Evolutionary conservation across 331 rosid species (phyloP).

Genomic region (Quercus phellos): DNA sequence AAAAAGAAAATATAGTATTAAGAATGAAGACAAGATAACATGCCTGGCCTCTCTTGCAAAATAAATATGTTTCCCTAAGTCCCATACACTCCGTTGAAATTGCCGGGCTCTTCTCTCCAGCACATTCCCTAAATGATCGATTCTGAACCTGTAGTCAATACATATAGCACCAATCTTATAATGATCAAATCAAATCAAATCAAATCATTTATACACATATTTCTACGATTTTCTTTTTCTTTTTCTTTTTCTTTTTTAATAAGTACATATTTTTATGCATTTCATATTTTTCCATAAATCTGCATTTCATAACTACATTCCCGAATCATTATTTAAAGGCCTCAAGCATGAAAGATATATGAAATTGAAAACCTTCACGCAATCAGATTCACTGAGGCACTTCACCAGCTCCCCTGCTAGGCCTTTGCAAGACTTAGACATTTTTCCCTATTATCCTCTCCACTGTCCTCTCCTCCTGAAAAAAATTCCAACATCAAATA

Average conservation of each 20-base stretch:
- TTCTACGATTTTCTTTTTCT: background rate
- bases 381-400: constrained; percentile 88
- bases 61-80: constrained; percentile 91
- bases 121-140: constrained; percentile 62
- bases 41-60: constrained; percentile 97
- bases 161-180: background rate
- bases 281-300: too few species aligned
- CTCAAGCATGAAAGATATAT: background rate
- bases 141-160: constrained; percentile 61
- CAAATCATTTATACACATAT: constrained; percentile 13
- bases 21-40: constrained; percentile 17
- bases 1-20: background rate
- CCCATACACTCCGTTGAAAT: constrained; percentile 84
- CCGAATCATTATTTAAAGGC: background rate
- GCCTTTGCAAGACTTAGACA: constrained; percentile 95
- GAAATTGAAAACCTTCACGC: constrained; percentile 51
- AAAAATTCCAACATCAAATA: too few species aligned
- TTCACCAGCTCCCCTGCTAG: constrained; percentile 79
- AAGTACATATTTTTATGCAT: too few species aligned
- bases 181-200: constrained; percentile 12
- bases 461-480: constrained; percentile 4
- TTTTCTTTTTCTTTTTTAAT: too few species aligned
- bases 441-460: constrained; percentile 21
- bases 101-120: constrained; percentile 82
- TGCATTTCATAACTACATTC: background rate